Percentiles rank a stretch among this genome's conserved stretches.
These are phyloP conservation scores for Vinca major DNA, from an alignment of 305 asterid species.

Conservation along the genomic window DNA sequence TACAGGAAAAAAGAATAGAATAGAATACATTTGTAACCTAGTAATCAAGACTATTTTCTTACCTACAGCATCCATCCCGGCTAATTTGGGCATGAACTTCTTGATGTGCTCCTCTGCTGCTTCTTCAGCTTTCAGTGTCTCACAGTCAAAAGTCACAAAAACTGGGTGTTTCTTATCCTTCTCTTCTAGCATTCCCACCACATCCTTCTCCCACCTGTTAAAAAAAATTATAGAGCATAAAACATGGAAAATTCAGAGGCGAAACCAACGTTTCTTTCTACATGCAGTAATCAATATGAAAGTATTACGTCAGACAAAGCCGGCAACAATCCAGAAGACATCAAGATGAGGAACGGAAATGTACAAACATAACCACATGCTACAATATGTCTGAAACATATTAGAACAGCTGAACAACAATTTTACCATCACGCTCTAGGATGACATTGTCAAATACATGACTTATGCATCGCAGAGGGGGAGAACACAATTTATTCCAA, in stretches of 20 bases:
- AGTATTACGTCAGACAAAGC: neutral
- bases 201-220: constrained; percentile 88
- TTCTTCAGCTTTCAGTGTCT: constrained; percentile 78
- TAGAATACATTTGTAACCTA: neutral
- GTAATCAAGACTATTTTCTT: constrained; percentile 20
- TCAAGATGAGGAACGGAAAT: neutral
- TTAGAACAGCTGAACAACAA: neutral
- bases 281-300: neutral
- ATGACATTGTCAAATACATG: neutral
- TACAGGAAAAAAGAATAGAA: neutral
- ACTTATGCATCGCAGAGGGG: neutral
- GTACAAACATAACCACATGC: neutral
- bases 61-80: constrained; percentile 93
- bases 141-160: constrained; percentile 72
- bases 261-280: constrained; percentile 1
- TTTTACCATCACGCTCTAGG: neutral
- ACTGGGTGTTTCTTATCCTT: constrained; percentile 46
- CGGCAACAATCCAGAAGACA: neutral
- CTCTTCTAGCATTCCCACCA: constrained; percentile 75
- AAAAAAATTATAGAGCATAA: constrained; percentile 11
- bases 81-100: constrained; percentile 90
- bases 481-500: no score
- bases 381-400: neutral
- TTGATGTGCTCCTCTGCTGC: constrained; percentile 87
- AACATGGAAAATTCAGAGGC: neutral